A percentile compares a stretch with the other conserved stretches of the same genome.
These are phyloP conservation scores for Lactarius deliciosus DNA, from an alignment of 768 basidiomycete species.

Conservation along the genomic window DNA sequence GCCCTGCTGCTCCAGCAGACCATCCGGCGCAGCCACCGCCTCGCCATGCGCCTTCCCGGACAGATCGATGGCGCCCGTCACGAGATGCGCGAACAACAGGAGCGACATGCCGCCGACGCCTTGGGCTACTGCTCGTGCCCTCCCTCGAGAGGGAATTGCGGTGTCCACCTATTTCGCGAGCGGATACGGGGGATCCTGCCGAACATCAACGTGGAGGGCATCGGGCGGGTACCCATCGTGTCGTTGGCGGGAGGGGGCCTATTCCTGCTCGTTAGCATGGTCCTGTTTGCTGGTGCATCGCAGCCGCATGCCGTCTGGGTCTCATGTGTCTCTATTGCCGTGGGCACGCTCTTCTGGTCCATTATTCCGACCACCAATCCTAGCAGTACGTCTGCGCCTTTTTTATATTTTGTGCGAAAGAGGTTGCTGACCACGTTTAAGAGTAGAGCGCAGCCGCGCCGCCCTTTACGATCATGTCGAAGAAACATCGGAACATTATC, in stretches of 20 bases:
- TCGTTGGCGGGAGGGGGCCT: constrained; percentile 15
- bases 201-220: constrained; percentile 10
- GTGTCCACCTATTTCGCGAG: background rate
- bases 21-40: constrained; percentile 20
- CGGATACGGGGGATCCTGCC: background rate
- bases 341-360: background rate
- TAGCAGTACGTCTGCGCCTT: constrained; percentile 5
- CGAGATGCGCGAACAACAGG: constrained; percentile 8
- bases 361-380: background rate
- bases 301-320: constrained; percentile 19
- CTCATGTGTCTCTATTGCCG: constrained; percentile 7
- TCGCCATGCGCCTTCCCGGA: background rate
- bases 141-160: background rate
- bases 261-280: constrained; percentile 18
- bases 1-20: constrained; percentile 19
- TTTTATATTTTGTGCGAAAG: background rate
- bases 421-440: background rate
- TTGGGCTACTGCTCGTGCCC: background rate
- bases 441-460: constrained; percentile 9
- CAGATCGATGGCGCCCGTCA: constrained; percentile 23
- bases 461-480: constrained; percentile 15
- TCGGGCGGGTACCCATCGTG: constrained; percentile 12
- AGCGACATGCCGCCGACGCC: background rate
- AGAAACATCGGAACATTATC: constrained; percentile 4
- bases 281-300: constrained; percentile 11